Conservation (phyloP, 148 eudicot species). For the Cornus suecica region DNA sequence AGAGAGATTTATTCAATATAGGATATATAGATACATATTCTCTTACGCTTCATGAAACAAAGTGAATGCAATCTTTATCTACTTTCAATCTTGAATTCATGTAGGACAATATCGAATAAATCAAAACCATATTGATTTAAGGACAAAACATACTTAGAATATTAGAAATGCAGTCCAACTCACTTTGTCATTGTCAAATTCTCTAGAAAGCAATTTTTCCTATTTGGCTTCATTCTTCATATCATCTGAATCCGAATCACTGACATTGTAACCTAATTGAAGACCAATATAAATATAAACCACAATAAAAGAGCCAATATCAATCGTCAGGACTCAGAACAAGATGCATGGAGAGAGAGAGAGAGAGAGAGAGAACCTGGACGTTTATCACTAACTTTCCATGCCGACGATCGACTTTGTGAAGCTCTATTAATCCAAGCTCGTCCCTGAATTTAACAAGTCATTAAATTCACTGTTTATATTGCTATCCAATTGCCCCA, state of each 20-base stretch:
- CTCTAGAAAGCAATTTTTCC: not conserved
- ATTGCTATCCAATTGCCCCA: not conserved
- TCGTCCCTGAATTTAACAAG: slow-evolving; percentile 22
- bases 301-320: not conserved
- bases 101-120: not conserved
- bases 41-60: not conserved
- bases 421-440: slow-evolving; percentile 35
- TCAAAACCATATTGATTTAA: not conserved
- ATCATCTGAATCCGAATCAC: slow-evolving; percentile 42
- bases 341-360: no score
- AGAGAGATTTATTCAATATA: no score
- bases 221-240: slow-evolving; percentile 15
- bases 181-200: not conserved
- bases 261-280: slow-evolving; percentile 34
- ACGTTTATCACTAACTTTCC: slow-evolving; percentile 37
- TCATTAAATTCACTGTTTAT: not conserved
- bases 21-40: no score
- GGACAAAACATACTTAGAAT: not conserved
- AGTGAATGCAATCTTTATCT: not conserved
- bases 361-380: slow-evolving; percentile 25
- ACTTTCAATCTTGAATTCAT: not conserved
- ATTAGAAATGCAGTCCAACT: not conserved
- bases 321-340: no score
- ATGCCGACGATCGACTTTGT: slow-evolving; percentile 29
- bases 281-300: slow-evolving; percentile 10